Percentiles rank a stretch among this genome's conserved stretches.
Evolutionary conservation across 352 stramenopile genomes (phyloP).

Genomic region (Aphanomyces stellatus): DNA sequence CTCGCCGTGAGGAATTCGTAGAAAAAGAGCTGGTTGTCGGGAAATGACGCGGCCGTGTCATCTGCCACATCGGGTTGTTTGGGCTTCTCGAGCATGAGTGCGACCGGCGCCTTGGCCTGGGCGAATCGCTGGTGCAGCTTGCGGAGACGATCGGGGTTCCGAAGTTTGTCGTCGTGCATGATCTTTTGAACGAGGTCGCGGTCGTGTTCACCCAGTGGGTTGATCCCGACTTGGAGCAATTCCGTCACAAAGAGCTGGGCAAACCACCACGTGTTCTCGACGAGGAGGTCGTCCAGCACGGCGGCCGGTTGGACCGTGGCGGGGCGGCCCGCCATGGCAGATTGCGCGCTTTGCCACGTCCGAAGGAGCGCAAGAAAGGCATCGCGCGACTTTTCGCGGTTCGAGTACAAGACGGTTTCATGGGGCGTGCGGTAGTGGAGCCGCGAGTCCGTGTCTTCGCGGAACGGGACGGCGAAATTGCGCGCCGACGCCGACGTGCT

Average conservation of each 20-base stretch:
- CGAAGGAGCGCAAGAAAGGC: slow-evolving; percentile 45
- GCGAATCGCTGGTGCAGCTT: slow-evolving; percentile 65
- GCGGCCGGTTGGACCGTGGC: slow-evolving; percentile 25
- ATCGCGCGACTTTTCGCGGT: slow-evolving; percentile 60
- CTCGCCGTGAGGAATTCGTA: slow-evolving; percentile 56
- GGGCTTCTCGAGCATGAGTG: not conserved
- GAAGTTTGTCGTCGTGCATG: slow-evolving; percentile 49
- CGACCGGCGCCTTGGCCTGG: not conserved
- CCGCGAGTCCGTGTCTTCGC: slow-evolving; percentile 55
- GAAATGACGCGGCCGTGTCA: slow-evolving; percentile 28
- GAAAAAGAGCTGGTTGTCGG: slow-evolving; percentile 69
- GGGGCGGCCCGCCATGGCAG: slow-evolving; percentile 24
- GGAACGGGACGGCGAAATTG: slow-evolving; percentile 34
- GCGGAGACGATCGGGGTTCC: slow-evolving; percentile 53
- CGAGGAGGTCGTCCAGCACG: slow-evolving; percentile 33
- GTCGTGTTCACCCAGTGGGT: slow-evolving; percentile 60
- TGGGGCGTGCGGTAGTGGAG: slow-evolving; percentile 47
- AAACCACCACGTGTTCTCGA: slow-evolving; percentile 68
- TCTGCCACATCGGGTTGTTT: not conserved
- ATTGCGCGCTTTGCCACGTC: slow-evolving; percentile 34
- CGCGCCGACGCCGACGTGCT: not conserved
- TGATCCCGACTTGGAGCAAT: slow-evolving; percentile 53
- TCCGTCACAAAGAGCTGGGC: slow-evolving; percentile 65
- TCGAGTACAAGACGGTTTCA: slow-evolving; percentile 47
- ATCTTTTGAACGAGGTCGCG: slow-evolving; percentile 64